Evolutionary conservation across 2,329 filamentous ascomycete species (phyloP).

Genomic region (Lasiodiplodia sp.): DNA sequence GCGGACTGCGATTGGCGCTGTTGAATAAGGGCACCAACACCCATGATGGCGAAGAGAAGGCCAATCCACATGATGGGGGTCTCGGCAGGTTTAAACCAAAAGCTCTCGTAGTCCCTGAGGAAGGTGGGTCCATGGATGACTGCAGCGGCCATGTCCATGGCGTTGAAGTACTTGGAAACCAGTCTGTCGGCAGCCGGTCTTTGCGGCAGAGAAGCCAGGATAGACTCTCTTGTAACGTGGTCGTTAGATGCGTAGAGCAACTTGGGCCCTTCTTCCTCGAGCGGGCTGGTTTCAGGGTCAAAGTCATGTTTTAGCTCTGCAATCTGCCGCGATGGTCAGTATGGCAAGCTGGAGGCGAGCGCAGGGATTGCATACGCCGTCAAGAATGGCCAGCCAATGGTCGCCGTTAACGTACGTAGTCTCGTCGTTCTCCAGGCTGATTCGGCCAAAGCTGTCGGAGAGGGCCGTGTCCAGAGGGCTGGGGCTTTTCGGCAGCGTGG

Average conservation of each 20-base stretch:
- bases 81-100: slow-evolving; percentile 50
- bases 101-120: slow-evolving; percentile 47
- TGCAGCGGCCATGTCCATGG: background rate
- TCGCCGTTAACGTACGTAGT: slow-evolving; percentile 34
- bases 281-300: slow-evolving; percentile 36
- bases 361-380: slow-evolving; percentile 41
- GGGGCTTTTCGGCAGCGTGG: background rate
- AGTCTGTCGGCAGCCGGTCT: slow-evolving; percentile 2
- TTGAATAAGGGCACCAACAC: slow-evolving; percentile 21
- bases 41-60: slow-evolving; percentile 52
- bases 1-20: slow-evolving; percentile 31
- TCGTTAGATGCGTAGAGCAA: slow-evolving; percentile 35
- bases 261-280: slow-evolving; percentile 37
- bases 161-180: slow-evolving; percentile 9
- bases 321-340: background rate
- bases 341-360: slow-evolving; percentile 7
- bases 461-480: background rate
- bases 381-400: slow-evolving; percentile 47
- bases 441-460: slow-evolving; percentile 1
- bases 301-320: slow-evolving; percentile 2
- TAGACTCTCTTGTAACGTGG: background rate
- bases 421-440: slow-evolving; percentile 1
- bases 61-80: slow-evolving; percentile 54
- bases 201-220: background rate
- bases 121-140: slow-evolving; percentile 29